These are phyloP conservation scores for Moesziomyces aphidis DNA, from an alignment of 1,284 basidiomycete species.

Conservation along the genomic window DNA sequence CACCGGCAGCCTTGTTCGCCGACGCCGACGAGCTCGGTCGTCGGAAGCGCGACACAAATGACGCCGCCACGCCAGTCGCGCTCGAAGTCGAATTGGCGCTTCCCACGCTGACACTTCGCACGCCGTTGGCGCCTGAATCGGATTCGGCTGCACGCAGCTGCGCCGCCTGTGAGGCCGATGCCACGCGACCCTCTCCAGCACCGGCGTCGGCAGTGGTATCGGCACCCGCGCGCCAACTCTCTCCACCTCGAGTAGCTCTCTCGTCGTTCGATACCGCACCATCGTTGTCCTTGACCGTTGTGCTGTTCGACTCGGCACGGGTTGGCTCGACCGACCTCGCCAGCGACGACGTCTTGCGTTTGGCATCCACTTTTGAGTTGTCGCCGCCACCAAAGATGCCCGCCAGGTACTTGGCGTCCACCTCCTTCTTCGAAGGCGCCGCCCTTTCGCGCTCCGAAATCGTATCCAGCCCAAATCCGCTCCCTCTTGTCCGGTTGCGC, in stretches of 20 bases:
- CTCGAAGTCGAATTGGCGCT: conserved; percentile 22
- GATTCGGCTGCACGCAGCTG: conserved; percentile 1
- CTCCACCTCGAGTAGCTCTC: background rate
- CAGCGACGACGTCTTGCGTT: conserved; percentile 13
- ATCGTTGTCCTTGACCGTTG: background rate
- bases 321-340: conserved; percentile 5
- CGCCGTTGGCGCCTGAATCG: background rate
- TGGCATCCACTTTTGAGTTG: conserved; percentile 10
- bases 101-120: conserved; percentile 25
- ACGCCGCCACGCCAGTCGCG: conserved; percentile 25
- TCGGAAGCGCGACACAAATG: conserved; percentile 47
- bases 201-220: background rate
- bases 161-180: background rate
- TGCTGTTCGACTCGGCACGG: background rate
- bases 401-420: conserved; percentile 55
- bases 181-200: background rate
- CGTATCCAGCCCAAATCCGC: conserved; percentile 48
- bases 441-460: conserved; percentile 48
- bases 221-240: background rate
- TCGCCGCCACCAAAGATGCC: conserved; percentile 55
- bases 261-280: background rate
- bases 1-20: conserved; percentile 1
- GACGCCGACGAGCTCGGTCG: conserved; percentile 44
- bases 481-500: conserved; percentile 24
- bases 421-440: conserved; percentile 28